Evolutionary conservation across 2,329 filamentous ascomycete genomes (phyloP).

Genomic region (Penicillium hordei): DNA sequence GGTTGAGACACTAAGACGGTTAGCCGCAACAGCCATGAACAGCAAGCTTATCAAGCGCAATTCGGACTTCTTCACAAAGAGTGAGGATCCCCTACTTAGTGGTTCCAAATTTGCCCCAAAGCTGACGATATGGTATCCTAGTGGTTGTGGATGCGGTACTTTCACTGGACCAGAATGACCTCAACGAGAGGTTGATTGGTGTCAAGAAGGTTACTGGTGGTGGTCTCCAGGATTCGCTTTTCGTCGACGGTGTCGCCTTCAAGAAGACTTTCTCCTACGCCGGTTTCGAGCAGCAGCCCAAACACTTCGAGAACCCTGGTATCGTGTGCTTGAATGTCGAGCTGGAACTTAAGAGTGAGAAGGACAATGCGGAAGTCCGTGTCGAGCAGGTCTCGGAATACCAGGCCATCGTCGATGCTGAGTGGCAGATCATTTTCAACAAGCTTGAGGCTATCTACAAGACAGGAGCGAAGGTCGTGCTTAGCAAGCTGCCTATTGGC

Average conservation of each 20-base stretch:
- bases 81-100: constrained; percentile 51
- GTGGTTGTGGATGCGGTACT: constrained; percentile 98
- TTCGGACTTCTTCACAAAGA: constrained; percentile 95
- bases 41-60: constrained; percentile 99
- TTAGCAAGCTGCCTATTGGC: constrained; percentile 95
- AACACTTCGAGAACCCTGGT: constrained; percentile 89
- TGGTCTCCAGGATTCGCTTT: constrained; percentile 91
- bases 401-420: constrained; percentile 97
- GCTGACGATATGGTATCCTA: constrained; percentile 41
- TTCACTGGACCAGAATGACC: constrained; percentile 90
- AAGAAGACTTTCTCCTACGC: constrained; percentile 99
- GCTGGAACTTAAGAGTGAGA: constrained; percentile 96
- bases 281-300: constrained; percentile 98
- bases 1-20: constrained; percentile 81
- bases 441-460: constrained; percentile 94
- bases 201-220: constrained; percentile 98
- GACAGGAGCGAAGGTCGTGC: constrained; percentile 94
- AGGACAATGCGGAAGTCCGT: constrained; percentile 97
- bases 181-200: constrained; percentile 97
- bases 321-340: constrained; percentile 98
- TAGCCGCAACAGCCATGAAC: constrained; percentile 96
- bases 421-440: constrained; percentile 99
- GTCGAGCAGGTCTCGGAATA: constrained; percentile 99
- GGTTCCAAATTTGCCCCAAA: neutral
- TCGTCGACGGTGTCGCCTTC: constrained; percentile 97